Evolutionary conservation across 768 basidiomycete species (phyloP).

Genomic region (Tulasnella sp.): DNA sequence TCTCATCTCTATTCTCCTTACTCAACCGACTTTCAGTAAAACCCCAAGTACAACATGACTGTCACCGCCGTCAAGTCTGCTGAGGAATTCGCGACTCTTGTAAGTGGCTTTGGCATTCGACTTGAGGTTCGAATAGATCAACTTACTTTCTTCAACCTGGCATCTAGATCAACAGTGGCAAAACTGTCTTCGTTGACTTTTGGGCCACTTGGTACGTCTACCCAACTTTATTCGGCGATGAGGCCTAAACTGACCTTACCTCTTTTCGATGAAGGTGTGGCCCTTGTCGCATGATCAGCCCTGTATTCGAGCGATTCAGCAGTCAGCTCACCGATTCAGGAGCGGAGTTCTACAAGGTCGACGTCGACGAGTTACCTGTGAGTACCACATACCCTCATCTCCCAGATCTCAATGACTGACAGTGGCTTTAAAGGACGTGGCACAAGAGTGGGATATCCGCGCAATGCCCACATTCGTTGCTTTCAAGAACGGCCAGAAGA

Average conservation of each 20-base stretch:
- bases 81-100: not conserved
- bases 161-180: not conserved
- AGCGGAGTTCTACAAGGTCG: constrained; percentile 15
- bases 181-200: constrained; percentile 2
- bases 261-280: constrained; percentile 8
- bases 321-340: constrained; percentile 25
- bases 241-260: not conserved
- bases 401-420: not conserved
- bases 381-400: not conserved
- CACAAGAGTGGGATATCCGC: not conserved
- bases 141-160: not conserved
- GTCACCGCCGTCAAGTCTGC: not conserved
- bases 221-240: not conserved
- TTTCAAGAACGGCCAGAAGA: constrained; percentile 42
- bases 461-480: constrained; percentile 46
- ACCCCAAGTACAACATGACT: not conserved
- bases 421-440: not conserved
- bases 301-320: constrained; percentile 20
- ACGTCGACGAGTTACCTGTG: constrained; percentile 1
- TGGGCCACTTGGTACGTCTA: constrained; percentile 6
- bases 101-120: not conserved
- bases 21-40: not conserved
- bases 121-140: not conserved
- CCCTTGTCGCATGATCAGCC: constrained; percentile 23
- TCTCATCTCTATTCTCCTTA: not conserved